These are phyloP conservation scores for Sporothrix mexicana DNA, from an alignment of 2,329 filamentous ascomycete genomes.

Conservation along the genomic window DNA sequence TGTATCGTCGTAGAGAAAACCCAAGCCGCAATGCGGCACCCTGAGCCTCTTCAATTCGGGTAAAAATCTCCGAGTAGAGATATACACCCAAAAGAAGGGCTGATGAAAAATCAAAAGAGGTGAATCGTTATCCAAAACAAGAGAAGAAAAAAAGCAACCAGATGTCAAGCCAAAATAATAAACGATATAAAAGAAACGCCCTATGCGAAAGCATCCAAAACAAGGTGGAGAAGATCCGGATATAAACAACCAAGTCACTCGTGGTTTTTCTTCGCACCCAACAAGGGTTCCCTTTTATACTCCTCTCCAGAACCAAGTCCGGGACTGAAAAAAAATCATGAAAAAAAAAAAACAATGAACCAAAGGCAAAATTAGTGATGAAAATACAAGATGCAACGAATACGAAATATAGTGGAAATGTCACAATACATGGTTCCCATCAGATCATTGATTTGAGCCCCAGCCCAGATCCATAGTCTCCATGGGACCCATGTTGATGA, in stretches of 20 bases:
- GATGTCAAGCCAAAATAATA: no score
- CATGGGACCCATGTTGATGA: conserved; percentile 66
- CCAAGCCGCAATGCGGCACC: conserved; percentile 6
- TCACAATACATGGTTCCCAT: neutral
- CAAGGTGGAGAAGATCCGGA: neutral
- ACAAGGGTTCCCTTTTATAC: neutral
- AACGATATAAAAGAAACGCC: neutral
- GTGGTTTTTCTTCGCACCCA: conserved; percentile 2
- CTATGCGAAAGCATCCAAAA: neutral
- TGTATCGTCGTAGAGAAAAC: conserved; percentile 13
- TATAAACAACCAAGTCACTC: conserved; percentile 1
- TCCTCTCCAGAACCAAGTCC: neutral
- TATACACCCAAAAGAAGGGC: neutral
- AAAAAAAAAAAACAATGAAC: neutral
- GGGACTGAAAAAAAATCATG: neutral
- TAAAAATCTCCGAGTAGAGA: neutral
- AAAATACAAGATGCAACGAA: neutral
- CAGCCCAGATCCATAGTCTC: conserved; percentile 63
- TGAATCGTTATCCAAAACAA: neutral
- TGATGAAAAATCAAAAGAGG: neutral
- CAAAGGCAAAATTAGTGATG: neutral
- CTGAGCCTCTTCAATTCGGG: neutral
- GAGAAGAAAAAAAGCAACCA: neutral
- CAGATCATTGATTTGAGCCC: conserved; percentile 44
- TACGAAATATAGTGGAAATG: neutral